Conservation (phyloP, 768 basidiomycete genomes). For the Russula ochroleuca region DNA sequence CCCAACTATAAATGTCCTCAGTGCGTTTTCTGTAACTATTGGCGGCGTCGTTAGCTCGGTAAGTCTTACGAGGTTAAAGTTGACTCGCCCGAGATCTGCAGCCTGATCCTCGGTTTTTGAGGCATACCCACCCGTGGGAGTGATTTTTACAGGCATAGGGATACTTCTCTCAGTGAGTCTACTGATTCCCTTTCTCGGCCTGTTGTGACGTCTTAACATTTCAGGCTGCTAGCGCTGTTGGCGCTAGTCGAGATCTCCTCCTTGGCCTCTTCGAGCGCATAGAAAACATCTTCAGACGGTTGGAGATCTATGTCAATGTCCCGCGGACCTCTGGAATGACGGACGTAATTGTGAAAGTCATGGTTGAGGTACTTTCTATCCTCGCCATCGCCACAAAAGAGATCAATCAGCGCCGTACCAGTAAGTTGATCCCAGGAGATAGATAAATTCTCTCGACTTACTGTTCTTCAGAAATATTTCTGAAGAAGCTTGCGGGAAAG, state of each 20-base stretch:
- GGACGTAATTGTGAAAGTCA: not conserved
- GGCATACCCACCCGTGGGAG: no score
- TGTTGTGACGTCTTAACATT: not conserved
- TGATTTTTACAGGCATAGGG: no score
- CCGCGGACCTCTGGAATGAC: not conserved
- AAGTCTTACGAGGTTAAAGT: no score
- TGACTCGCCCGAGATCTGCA: no score
- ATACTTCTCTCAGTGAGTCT: no score
- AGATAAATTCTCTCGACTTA: not conserved
- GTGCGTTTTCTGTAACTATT: no score
- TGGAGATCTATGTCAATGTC: not conserved
- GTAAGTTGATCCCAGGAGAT: not conserved
- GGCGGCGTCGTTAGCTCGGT: no score
- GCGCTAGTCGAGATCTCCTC: not conserved
- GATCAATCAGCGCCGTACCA: not conserved
- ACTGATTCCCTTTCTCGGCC: no score
- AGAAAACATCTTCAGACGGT: not conserved
- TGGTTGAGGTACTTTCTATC: slow-evolving; percentile 6
- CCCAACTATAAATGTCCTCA: no score
- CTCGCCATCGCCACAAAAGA: slow-evolving; percentile 5
- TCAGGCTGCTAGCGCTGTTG: not conserved
- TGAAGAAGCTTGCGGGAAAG: not conserved
- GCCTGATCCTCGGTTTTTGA: no score
- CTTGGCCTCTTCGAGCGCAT: not conserved
- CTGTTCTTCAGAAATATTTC: not conserved